These are phyloP conservation scores for Alnus glutinosa DNA, from an alignment of 306 rosid species.

Conservation along the genomic window DNA sequence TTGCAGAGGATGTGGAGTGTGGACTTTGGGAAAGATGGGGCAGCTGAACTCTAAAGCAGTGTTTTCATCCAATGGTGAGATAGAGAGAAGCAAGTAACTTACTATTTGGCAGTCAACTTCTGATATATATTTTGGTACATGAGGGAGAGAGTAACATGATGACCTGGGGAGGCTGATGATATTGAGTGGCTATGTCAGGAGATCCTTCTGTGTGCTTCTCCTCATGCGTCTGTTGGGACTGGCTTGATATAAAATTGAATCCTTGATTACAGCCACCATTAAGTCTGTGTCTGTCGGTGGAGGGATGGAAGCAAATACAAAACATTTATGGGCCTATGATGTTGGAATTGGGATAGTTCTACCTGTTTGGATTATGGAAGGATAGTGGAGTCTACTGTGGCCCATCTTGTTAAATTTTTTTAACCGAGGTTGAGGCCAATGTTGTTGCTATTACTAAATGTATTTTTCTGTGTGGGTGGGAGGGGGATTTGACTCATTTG, in stretches of 20 bases:
- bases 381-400: no score
- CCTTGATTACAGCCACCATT: not conserved
- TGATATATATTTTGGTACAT: not conserved
- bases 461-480: no score
- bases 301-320: not conserved
- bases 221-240: no score
- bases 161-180: not conserved
- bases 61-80: not conserved
- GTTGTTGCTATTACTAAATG: no score
- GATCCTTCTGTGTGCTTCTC: not conserved
- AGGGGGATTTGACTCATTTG: no score
- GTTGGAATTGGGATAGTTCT: no score
- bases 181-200: not conserved
- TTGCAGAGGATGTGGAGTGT: not conserved
- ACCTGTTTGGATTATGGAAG: not conserved
- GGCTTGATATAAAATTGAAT: not conserved
- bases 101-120: not conserved
- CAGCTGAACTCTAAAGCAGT: no score
- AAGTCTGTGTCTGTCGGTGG: not conserved
- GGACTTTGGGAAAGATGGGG: not conserved
- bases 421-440: no score
- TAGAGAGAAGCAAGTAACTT: not conserved
- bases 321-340: not conserved
- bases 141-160: not conserved
- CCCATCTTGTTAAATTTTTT: no score